Conservation (phyloP, 2,329 filamentous ascomycete genomes). For the Penicillium freii region DNA sequence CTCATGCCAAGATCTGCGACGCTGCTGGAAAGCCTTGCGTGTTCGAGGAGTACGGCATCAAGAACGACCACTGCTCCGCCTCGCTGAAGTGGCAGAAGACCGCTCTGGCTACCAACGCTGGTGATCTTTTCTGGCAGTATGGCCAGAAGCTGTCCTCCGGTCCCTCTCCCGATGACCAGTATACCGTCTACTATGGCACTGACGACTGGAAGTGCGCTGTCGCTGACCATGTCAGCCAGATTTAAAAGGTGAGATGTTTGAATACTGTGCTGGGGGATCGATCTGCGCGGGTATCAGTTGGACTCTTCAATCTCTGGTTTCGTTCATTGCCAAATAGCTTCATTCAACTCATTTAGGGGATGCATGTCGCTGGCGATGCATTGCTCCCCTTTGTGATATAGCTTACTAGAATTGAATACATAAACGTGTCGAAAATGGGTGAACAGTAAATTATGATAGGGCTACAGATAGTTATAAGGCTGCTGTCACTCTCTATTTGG, state of each 20-base stretch:
- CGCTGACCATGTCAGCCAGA: not conserved
- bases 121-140: not conserved
- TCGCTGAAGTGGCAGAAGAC: not conserved
- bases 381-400: not conserved
- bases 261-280: not conserved
- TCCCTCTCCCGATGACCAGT: not conserved
- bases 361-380: not conserved
- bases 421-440: not conserved
- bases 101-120: not conserved
- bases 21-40: not conserved
- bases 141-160: not conserved
- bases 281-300: not conserved
- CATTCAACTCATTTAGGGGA: too few species aligned
- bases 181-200: not conserved
- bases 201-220: not conserved
- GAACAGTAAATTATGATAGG: not conserved
- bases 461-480: not conserved
- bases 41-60: not conserved
- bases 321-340: not conserved
- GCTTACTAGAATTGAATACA: not conserved
- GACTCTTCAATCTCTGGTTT: not conserved
- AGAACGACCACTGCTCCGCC: not conserved
- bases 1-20: not conserved
- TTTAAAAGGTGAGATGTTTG: not conserved
- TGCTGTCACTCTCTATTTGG: not conserved